Percentiles rank a stretch among this genome's conserved stretches.
phyloP scores from a whole-genome alignment of 1,139 yeast genomes.

The Kazachstania sp. region DNA sequence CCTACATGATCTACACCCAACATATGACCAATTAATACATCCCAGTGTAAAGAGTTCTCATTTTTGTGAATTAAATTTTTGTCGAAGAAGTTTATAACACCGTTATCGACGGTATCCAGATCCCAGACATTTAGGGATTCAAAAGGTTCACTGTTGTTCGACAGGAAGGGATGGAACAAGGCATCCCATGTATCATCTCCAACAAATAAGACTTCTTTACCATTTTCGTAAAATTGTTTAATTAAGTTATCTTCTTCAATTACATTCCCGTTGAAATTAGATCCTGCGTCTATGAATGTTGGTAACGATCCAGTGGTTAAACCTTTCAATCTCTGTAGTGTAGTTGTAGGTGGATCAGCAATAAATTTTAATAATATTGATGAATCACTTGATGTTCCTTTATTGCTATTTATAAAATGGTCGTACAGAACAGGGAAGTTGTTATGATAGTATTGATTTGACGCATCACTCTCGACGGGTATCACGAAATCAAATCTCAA shows the following conservation, averaged over 20 bases:
- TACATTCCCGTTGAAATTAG: constrained; percentile 88
- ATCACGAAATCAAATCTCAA: constrained; percentile 81
- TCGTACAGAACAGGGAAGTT: constrained; percentile 58
- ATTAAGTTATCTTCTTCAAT: constrained; percentile 88
- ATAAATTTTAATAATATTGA: constrained; percentile 70
- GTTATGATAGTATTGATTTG: constrained; percentile 45
- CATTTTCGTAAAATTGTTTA: constrained; percentile 51
- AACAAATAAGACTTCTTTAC: constrained; percentile 64
- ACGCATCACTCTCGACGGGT: constrained; percentile 47
- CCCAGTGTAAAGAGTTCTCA: constrained; percentile 8
- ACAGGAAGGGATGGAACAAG: constrained; percentile 58
- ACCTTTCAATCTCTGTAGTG: constrained; percentile 87
- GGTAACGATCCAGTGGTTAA: constrained; percentile 93
- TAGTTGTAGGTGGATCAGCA: constrained; percentile 98
- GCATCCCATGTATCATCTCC: constrained; percentile 98
- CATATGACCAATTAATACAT: constrained; percentile 82
- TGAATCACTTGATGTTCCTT: constrained; percentile 36
- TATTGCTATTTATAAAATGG: constrained; percentile 32
- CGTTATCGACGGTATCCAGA: constrained; percentile 86
- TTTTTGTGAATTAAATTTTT: constrained; percentile 40
- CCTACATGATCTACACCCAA: constrained; percentile 98
- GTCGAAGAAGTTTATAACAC: constrained; percentile 46
- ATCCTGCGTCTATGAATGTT: constrained; percentile 94
- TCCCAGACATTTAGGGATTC: constrained; percentile 95
- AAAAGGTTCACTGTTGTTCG: constrained; percentile 54